These are phyloP conservation scores for Bimuria novae-zelandiae DNA, from an alignment of 2,329 filamentous ascomycete species.

Conservation along the genomic window DNA sequence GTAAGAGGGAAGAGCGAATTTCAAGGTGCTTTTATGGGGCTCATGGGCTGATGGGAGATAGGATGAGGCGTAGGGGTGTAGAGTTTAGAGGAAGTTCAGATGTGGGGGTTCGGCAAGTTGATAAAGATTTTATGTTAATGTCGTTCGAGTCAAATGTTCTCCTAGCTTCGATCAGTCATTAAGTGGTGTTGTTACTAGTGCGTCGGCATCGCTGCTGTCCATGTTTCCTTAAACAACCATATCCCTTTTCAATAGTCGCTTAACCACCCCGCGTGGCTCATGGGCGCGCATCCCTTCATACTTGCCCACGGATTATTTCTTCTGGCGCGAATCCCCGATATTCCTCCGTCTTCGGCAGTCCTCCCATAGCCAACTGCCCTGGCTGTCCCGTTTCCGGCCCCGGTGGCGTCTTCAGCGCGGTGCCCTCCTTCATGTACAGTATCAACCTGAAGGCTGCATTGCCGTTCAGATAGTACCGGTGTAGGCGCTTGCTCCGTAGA, in stretches of 20 bases:
- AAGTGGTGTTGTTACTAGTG: too few species aligned
- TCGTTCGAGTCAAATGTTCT: too few species aligned
- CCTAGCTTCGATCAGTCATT: too few species aligned
- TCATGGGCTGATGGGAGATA: too few species aligned
- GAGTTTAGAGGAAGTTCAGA: too few species aligned
- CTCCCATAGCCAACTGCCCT: constrained; percentile 2
- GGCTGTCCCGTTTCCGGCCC: background rate
- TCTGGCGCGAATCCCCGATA: constrained; percentile 7
- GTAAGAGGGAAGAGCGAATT: too few species aligned
- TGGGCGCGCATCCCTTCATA: background rate
- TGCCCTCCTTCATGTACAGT: constrained; percentile 68
- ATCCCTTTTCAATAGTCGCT: background rate
- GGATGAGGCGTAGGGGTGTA: too few species aligned
- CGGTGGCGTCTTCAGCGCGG: constrained; percentile 37
- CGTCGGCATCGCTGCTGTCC: background rate
- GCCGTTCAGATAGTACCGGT: constrained; percentile 95
- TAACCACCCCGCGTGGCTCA: background rate
- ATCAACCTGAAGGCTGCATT: constrained; percentile 92
- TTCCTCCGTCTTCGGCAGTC: constrained; percentile 10
- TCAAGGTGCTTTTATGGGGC: too few species aligned
- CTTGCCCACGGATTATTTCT: background rate
- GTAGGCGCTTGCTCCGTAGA: constrained; percentile 85
- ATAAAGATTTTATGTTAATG: too few species aligned
- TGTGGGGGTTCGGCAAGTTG: too few species aligned
- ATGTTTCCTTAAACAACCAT: background rate